Percentiles rank a stretch among this genome's conserved stretches.
Evolutionary conservation across 2,329 filamentous ascomycete genomes (phyloP).

Genomic region (Lecanicillium sp.): DNA sequence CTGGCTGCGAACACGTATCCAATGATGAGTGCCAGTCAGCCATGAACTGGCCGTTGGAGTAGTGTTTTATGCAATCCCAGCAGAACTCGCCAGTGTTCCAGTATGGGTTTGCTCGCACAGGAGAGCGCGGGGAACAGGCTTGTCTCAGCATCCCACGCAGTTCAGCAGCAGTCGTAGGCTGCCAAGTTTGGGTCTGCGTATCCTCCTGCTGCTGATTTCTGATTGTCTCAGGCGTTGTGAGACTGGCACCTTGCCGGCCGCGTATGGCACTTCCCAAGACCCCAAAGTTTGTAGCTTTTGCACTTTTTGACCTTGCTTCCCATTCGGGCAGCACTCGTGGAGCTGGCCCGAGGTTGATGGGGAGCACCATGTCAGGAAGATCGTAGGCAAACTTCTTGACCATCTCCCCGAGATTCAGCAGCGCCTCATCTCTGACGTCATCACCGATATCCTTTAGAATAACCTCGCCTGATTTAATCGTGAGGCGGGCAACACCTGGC

Average conservation of each 20-base stretch:
- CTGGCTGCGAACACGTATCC: constrained; percentile 69
- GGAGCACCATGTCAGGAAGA: constrained; percentile 75
- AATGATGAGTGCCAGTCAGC: constrained; percentile 56
- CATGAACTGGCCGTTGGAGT: constrained; percentile 60
- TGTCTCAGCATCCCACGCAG: constrained; percentile 34
- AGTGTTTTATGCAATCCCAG: constrained; percentile 49
- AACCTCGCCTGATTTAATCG: constrained; percentile 58
- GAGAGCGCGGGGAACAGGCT: constrained; percentile 56
- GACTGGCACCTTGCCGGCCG: constrained; percentile 7
- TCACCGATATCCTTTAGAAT: constrained; percentile 25
- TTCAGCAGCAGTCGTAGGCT: constrained; percentile 17
- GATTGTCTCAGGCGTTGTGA: constrained; percentile 3
- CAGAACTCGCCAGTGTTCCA: constrained; percentile 62
- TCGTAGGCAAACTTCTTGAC: constrained; percentile 62
- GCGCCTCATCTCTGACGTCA: constrained; percentile 22
- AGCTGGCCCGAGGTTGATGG: constrained; percentile 60
- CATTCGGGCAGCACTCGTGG: constrained; percentile 43
- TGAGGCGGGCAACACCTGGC: constrained; percentile 38
- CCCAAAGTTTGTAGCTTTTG: background rate
- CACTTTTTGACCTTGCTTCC: constrained; percentile 37
- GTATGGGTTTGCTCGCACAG: constrained; percentile 46
- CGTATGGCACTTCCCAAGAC: constrained; percentile 2
- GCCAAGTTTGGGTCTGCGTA: background rate
- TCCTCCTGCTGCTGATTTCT: constrained; percentile 1
- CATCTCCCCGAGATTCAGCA: constrained; percentile 51